phyloP scores from a whole-genome alignment of 2,329 filamentous ascomycete genomes.

The Hyphodiscus sp. region DNA sequence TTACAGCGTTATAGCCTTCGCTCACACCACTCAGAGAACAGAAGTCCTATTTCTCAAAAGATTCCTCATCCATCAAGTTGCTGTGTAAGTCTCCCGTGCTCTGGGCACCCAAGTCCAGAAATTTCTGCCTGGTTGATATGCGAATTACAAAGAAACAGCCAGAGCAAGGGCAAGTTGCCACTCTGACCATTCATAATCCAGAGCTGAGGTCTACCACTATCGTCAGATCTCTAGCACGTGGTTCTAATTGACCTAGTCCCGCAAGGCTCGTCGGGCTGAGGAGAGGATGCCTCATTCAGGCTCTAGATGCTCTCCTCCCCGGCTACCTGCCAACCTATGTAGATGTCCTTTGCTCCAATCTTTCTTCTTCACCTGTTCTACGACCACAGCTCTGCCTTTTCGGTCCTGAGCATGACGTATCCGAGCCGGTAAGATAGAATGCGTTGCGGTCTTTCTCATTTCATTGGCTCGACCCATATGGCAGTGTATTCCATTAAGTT shows the following conservation, averaged over 20 bases:
- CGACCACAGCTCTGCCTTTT: neutral
- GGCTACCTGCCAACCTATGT: neutral
- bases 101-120: neutral
- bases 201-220: neutral
- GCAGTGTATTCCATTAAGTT: neutral
- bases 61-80: neutral
- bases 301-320: neutral
- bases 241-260: neutral
- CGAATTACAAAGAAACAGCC: neutral
- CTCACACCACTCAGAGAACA: conserved; percentile 1
- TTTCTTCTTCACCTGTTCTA: neutral
- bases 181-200: neutral
- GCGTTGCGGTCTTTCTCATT: neutral
- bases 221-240: neutral
- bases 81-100: neutral
- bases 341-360: neutral
- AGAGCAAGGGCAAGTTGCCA: neutral
- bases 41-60: conserved; percentile 2
- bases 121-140: neutral
- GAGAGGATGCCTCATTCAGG: neutral
- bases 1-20: neutral
- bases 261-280: neutral
- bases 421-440: neutral
- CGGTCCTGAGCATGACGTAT: neutral
- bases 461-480: neutral